These are phyloP conservation scores for Aspergillus heteromorphus DNA, from an alignment of 495 filamentous ascomycete genomes.

Conservation along the genomic window DNA sequence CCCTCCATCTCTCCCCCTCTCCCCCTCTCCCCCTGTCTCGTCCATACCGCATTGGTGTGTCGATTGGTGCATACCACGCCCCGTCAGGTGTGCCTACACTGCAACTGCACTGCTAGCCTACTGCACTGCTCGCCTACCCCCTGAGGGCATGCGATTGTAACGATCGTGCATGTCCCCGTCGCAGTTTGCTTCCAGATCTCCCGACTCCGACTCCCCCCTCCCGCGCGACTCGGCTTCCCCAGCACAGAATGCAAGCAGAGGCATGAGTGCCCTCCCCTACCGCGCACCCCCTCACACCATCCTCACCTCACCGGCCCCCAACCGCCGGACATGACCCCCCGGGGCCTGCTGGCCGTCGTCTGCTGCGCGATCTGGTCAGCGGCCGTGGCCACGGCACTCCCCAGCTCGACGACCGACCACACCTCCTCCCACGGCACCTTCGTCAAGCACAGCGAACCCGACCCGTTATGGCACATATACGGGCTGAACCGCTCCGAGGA, in stretches of 20 bases:
- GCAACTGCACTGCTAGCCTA: background rate
- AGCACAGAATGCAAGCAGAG: conserved; percentile 16
- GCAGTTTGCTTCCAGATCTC: background rate
- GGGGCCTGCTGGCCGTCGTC: conserved; percentile 13
- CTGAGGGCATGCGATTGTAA: background rate
- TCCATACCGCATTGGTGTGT: background rate
- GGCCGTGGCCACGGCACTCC: conserved; percentile 13
- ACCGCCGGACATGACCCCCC: conserved; percentile 8
- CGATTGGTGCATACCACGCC: background rate
- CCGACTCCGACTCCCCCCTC: background rate
- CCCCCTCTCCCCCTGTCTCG: background rate
- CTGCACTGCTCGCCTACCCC: background rate
- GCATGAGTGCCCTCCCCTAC: conserved; percentile 5
- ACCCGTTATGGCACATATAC: conserved; percentile 26
- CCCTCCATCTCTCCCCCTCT: background rate
- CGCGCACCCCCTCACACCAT: background rate
- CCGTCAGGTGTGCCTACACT: background rate
- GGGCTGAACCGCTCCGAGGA: conserved; percentile 31
- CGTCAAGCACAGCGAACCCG: conserved; percentile 10
- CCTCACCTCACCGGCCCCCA: background rate
- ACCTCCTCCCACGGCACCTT: conserved; percentile 8
- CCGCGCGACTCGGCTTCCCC: background rate
- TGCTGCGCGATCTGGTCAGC: conserved; percentile 19
- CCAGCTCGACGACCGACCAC: conserved; percentile 9
- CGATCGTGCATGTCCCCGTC: background rate